These are phyloP conservation scores for Globisporangium emineosum DNA, from an alignment of 352 stramenopile species.

Conservation along the genomic window DNA sequence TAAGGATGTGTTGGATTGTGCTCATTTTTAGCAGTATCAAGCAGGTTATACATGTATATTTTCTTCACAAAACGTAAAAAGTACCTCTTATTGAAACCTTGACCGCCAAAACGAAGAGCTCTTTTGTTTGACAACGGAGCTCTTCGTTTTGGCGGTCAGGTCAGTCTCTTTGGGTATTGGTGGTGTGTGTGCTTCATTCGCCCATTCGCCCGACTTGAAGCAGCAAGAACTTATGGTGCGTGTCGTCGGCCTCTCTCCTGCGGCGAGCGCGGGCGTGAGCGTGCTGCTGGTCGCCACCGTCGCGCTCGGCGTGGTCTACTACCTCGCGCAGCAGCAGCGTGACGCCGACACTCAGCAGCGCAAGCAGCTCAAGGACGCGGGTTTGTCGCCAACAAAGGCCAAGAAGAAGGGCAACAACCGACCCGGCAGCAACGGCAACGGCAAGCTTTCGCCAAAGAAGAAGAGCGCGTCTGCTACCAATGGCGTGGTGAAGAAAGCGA, in stretches of 20 bases:
- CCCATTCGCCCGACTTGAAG: constrained; percentile 8
- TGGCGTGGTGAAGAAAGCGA: constrained; percentile 16
- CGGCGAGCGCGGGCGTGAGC: constrained; percentile 31
- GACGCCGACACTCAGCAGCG: not conserved
- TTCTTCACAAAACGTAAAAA: not conserved
- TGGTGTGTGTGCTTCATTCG: not conserved
- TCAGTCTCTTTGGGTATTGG: not conserved
- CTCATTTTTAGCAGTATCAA: no score
- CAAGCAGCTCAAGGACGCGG: constrained; percentile 8
- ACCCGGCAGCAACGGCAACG: constrained; percentile 15
- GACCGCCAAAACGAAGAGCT: no score
- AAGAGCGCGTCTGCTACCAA: constrained; percentile 11
- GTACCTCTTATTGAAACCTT: no score
- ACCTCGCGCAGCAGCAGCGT: constrained; percentile 17
- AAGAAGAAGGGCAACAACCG: constrained; percentile 16
- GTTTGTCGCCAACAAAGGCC: constrained; percentile 13
- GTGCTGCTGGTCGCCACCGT: constrained; percentile 47
- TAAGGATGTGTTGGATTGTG: no score
- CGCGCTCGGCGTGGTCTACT: constrained; percentile 44
- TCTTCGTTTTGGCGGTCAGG: constrained; percentile 8
- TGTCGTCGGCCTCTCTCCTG: constrained; percentile 30
- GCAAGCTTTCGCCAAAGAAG: constrained; percentile 23
- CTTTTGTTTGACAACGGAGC: not conserved
- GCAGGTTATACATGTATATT: not conserved
- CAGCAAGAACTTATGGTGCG: constrained; percentile 8